Evolutionary conservation across 2,329 filamentous ascomycete species (phyloP).

Genomic region (Colletotrichum limetticola): DNA sequence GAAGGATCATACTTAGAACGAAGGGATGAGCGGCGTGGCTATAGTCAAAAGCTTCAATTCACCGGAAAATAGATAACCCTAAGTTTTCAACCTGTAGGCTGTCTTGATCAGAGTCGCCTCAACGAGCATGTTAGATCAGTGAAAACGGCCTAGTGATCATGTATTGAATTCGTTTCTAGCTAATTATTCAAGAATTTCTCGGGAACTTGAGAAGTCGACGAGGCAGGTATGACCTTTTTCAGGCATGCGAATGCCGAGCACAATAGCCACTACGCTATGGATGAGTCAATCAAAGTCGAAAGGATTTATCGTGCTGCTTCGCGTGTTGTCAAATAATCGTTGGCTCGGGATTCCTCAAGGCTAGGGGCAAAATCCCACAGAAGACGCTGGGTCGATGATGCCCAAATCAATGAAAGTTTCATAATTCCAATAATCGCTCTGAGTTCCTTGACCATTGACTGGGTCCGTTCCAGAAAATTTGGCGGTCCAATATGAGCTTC

Average conservation of each 20-base stretch:
- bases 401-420: constrained; percentile 5
- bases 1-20: not conserved
- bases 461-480: not conserved
- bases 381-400: constrained; percentile 1
- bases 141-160: too few species aligned
- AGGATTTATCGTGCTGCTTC: not conserved
- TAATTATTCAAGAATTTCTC: too few species aligned
- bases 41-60: too few species aligned
- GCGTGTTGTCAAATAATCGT: not conserved
- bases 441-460: not conserved
- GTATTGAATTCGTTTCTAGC: too few species aligned
- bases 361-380: not conserved
- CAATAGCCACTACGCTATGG: not conserved
- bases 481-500: not conserved
- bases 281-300: not conserved
- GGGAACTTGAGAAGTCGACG: too few species aligned
- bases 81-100: too few species aligned
- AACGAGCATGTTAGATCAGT: too few species aligned
- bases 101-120: too few species aligned
- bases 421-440: constrained; percentile 22
- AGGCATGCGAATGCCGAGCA: not conserved
- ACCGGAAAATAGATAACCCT: too few species aligned
- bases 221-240: too few species aligned
- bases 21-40: not conserved
- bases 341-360: not conserved